phyloP scores from a whole-genome alignment of 2,329 filamentous ascomycete genomes.

The Rugonectria rugulosa region DNA sequence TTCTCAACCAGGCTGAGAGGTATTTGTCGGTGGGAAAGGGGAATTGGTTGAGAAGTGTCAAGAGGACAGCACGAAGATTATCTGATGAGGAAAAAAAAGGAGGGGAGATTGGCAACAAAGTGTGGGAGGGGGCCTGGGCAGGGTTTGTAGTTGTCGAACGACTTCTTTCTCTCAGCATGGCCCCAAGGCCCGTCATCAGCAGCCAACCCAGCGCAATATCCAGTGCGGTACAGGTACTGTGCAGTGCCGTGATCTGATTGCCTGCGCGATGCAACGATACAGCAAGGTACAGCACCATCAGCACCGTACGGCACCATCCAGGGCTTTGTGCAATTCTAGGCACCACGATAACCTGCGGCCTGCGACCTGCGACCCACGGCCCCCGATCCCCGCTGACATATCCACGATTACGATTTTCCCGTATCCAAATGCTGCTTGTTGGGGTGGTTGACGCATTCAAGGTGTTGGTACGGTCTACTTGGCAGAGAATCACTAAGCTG shows the following conservation, averaged over 20 bases:
- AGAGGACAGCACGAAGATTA: not conserved
- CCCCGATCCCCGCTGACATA: constrained; percentile 4
- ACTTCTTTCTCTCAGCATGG: constrained; percentile 16
- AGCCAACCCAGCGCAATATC: constrained; percentile 12
- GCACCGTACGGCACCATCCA: no score
- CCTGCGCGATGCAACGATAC: constrained; percentile 4
- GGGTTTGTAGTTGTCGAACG: constrained; percentile 23
- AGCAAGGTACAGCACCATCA: no score
- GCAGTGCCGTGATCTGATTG: constrained; percentile 13
- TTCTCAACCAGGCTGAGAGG: not conserved
- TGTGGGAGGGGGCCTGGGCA: constrained; percentile 4
- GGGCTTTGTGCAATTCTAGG: no score
- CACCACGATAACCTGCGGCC: not conserved
- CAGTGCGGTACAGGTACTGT: constrained; percentile 5
- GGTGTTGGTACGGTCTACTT: not conserved
- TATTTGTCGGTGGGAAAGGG: not conserved
- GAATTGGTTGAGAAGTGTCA: not conserved
- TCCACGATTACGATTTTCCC: not conserved
- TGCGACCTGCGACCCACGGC: not conserved
- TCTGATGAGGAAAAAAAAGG: constrained; percentile 7
- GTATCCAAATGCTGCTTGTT: not conserved
- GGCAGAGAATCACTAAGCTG: no score
- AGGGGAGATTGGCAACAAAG: constrained; percentile 10
- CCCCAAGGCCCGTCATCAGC: not conserved
- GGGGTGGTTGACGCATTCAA: not conserved